These are phyloP conservation scores for Dryas drummondii DNA, from an alignment of 306 rosid species.

Conservation along the genomic window DNA sequence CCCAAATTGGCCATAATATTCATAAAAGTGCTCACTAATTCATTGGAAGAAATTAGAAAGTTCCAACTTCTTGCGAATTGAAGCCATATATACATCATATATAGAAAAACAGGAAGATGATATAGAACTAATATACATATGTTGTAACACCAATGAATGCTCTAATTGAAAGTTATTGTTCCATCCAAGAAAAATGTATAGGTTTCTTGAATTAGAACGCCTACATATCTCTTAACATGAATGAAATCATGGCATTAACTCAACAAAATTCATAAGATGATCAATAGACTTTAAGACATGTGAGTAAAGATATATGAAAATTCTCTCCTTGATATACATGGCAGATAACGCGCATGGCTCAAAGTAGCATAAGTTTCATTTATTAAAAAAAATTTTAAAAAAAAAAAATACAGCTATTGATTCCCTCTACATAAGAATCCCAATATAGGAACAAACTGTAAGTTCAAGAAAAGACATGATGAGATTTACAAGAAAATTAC, in stretches of 20 bases:
- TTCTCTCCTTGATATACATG: neutral
- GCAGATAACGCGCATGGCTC: neutral
- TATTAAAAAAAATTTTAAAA: neutral
- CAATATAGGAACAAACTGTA: neutral
- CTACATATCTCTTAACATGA: neutral
- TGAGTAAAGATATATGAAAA: neutral
- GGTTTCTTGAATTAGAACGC: neutral
- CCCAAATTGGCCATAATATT: too few relatives aligned
- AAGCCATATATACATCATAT: too few relatives aligned
- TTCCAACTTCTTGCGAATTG: too few relatives aligned
- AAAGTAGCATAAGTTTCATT: neutral
- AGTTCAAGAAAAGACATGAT: slow-evolving; percentile 12
- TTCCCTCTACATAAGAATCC: slow-evolving; percentile 6
- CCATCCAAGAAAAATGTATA: neutral
- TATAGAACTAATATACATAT: too few relatives aligned
- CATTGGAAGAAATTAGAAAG: too few relatives aligned
- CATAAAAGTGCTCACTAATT: too few relatives aligned
- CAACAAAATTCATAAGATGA: neutral
- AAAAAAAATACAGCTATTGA: neutral
- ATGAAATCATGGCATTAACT: neutral
- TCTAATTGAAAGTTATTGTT: neutral
- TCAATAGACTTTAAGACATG: neutral
- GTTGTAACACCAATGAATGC: neutral
- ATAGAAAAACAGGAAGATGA: too few relatives aligned
- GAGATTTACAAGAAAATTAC: slow-evolving; percentile 38